Evolutionary conservation across 2,329 filamentous ascomycete species (phyloP).

Genomic region (Botrytis hyacinthi): DNA sequence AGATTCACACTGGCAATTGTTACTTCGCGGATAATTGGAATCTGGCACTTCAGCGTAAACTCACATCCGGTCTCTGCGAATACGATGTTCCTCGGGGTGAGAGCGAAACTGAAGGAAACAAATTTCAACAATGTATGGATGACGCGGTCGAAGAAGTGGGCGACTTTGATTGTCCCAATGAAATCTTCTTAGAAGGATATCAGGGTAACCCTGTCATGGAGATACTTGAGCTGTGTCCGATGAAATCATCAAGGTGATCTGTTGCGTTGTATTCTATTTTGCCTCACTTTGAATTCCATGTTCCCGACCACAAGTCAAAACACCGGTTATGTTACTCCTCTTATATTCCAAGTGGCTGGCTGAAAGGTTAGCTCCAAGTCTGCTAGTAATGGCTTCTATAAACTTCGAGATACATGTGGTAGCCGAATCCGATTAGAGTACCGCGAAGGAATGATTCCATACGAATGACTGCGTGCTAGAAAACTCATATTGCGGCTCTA

Average conservation of each 20-base stretch:
- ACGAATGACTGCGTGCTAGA: rapidly evolving
- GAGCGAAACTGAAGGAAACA: background rate
- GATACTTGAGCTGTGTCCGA: rapidly evolving
- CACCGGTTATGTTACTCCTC: background rate
- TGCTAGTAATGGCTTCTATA: rapidly evolving
- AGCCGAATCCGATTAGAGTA: background rate
- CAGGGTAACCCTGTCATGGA: rapidly evolving
- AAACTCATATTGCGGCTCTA: rapidly evolving
- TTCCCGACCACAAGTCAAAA: background rate
- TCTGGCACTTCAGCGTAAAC: rapidly evolving
- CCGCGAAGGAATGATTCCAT: background rate
- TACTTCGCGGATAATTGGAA: background rate
- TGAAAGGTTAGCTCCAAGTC: rapidly evolving
- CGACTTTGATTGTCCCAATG: background rate
- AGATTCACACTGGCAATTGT: background rate
- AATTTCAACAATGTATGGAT: background rate
- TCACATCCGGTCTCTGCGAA: rapidly evolving
- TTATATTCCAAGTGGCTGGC: background rate
- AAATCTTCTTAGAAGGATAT: rapidly evolving
- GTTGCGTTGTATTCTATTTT: background rate
- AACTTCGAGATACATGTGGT: background rate
- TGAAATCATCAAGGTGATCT: background rate
- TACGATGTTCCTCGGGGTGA: rapidly evolving
- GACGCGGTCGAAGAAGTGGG: background rate
- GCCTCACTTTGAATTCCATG: background rate